Conservation (phyloP, 2,329 filamentous ascomycete species). For the Aspergillus fumigatiaffinis region DNA sequence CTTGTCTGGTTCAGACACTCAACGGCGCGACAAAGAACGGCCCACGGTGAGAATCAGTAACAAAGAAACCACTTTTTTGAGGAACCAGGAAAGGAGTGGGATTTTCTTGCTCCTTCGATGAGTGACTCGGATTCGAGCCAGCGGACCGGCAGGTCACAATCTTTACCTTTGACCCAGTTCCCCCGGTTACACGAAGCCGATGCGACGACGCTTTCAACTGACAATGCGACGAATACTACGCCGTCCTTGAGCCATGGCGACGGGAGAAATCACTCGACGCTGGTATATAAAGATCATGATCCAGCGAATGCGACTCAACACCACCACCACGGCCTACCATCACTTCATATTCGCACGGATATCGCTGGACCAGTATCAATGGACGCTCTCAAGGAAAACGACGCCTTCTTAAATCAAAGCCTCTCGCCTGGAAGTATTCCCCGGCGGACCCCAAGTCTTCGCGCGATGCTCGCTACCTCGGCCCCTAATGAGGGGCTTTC, state of each 20-base stretch:
- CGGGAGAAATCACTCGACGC: conserved; percentile 6
- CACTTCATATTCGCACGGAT: conserved; percentile 37
- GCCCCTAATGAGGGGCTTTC: conserved; percentile 45
- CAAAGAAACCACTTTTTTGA: not conserved
- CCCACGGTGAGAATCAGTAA: not conserved
- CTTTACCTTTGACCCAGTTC: conserved; percentile 13
- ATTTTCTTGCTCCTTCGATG: conserved; percentile 19
- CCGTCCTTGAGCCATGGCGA: conserved; percentile 12
- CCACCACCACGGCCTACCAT: conserved; percentile 15
- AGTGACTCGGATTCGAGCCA: conserved; percentile 15
- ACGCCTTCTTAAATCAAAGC: conserved; percentile 37
- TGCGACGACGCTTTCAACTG: conserved; percentile 12
- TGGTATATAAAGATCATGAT: conserved; percentile 3
- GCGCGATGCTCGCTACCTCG: conserved; percentile 34
- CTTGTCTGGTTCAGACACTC: not conserved
- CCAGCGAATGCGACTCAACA: conserved; percentile 8
- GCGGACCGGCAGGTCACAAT: conserved; percentile 24
- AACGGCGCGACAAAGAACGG: conserved; percentile 6
- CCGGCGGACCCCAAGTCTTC: conserved; percentile 43
- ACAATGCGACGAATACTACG: conserved; percentile 15
- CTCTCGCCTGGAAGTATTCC: conserved; percentile 41
- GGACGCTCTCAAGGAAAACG: conserved; percentile 29
- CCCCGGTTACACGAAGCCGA: conserved; percentile 17
- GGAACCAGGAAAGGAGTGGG: not conserved
- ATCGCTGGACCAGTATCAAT: conserved; percentile 21